These are phyloP conservation scores for Gentiana straminea DNA, from an alignment of 257 asterid species.

Conservation along the genomic window DNA sequence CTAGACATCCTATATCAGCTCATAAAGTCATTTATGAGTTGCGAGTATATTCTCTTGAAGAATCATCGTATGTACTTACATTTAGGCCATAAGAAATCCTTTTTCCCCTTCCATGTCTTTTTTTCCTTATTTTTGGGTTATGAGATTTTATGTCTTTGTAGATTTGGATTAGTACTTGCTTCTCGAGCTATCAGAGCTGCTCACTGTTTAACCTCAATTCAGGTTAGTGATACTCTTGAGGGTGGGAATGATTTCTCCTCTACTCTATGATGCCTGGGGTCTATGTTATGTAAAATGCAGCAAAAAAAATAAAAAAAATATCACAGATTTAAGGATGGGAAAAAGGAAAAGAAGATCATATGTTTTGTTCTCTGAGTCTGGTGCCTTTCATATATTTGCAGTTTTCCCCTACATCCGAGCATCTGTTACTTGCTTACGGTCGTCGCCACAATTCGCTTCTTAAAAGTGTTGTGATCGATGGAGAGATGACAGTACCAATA, in stretches of 20 bases:
- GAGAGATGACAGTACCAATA: conserved; percentile 68
- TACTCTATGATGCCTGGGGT: too few species aligned
- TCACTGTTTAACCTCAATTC: conserved; percentile 97
- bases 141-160: conserved; percentile 21
- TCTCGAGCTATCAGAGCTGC: conserved; percentile 98
- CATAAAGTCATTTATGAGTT: conserved; percentile 90
- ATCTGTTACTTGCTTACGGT: conserved; percentile 88
- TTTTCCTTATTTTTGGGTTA: neutral
- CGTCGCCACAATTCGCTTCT: conserved; percentile 94
- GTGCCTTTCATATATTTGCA: conserved; percentile 25
- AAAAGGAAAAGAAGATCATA: neutral
- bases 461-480: conserved; percentile 83
- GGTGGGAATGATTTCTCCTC: neutral
- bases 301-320: too few species aligned
- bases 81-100: conserved; percentile 1
- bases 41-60: conserved; percentile 88
- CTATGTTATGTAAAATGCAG: too few species aligned
- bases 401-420: conserved; percentile 97
- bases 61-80: conserved; percentile 57
- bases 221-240: conserved; percentile 41
- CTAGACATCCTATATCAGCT: conserved; percentile 88
- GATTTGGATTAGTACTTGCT: conserved; percentile 75
- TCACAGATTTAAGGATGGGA: too few species aligned
- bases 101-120: conserved; percentile 6
- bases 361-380: conserved; percentile 6